Evolutionary conservation across 768 basidiomycete genomes (phyloP), one percentile per base, ranked within the genome.

Genomic region (Leucogyrophana mollusca): DNA sequence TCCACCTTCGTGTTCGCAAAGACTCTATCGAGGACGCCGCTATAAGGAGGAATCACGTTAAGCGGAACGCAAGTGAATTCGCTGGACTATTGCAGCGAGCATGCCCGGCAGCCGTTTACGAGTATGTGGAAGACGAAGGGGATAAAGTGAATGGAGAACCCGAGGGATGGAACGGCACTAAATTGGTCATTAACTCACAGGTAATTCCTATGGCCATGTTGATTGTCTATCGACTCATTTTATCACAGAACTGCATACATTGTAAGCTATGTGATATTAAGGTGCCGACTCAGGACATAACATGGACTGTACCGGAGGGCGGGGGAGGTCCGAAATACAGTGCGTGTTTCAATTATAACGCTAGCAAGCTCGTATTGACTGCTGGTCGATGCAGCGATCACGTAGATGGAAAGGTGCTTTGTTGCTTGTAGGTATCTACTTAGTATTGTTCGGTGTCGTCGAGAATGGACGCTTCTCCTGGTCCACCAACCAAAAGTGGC

Each of bases 181-280:
- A 88, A 69, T 73, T 99, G 43, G 87, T 97, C 20, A 99, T 98
- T 61, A 99, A 99, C 67, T 89, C 92, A 2, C 95, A 97, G 76
- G 89, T 90, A 18, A 33, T 34, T 17, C 11, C 0, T 40, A 24
- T 6, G 2, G 4, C 27, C 9, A 30, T 30, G 22, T 40, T 21
- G 47, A 43, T 38, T 49, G 25, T 25, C 41, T 25, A 34, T 34
- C 14, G n/a, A 45, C 32, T 45, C 45, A 16, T 35, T 11, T 16
- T 30, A 36, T 62, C 63, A 44, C 55, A 94, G 88, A 91, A 92
- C 57, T 91, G 90, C 60, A 90, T 91, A 27, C 90, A 95, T 62
- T 96, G 93, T 73, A 96, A 94, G 67, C 73, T 96, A 34, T 99
- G 95, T 63, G 92, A 94, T 50, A 84, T 99, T 71, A 97, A 99